These are phyloP conservation scores for Cutaneotrichosporon dermatis DNA, from an alignment of 1,284 basidiomycete genomes.

Conservation along the genomic window DNA sequence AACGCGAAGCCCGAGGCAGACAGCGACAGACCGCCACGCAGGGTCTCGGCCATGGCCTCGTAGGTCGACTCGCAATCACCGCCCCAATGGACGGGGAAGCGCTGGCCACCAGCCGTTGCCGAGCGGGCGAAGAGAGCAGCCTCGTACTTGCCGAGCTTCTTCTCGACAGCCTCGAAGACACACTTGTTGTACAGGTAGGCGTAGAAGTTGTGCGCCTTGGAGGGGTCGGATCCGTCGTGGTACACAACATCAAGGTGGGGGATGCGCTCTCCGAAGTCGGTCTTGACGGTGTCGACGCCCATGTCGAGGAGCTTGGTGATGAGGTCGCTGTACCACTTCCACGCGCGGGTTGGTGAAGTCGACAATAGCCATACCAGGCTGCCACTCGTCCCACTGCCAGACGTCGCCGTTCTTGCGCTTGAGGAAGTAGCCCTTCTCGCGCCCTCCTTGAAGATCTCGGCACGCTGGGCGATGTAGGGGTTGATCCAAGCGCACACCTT, in stretches of 20 bases:
- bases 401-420: constrained; percentile 63
- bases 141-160: constrained; percentile 60
- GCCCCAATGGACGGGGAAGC: constrained; percentile 59
- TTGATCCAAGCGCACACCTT: constrained; percentile 66
- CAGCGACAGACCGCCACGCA: constrained; percentile 63
- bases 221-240: constrained; percentile 64
- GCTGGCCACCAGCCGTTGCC: constrained; percentile 63
- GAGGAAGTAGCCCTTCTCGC: constrained; percentile 63
- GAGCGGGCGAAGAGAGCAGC: constrained; percentile 67
- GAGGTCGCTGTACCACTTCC: constrained; percentile 63
- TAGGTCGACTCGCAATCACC: constrained; percentile 72
- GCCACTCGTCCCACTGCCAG: constrained; percentile 58
- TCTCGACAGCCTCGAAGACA: constrained; percentile 61
- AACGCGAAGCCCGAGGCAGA: constrained; percentile 66
- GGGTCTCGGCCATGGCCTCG: constrained; percentile 70
- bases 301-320: constrained; percentile 61
- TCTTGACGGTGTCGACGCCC: constrained; percentile 61
- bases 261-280: constrained; percentile 64
- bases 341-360: constrained; percentile 67
- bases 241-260: constrained; percentile 61
- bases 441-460: constrained; percentile 65
- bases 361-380: constrained; percentile 55
- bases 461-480: constrained; percentile 55
- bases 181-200: constrained; percentile 64
- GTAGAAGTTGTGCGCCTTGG: constrained; percentile 51